Evolutionary conservation across 768 basidiomycete species (phyloP).

Genomic region (Fomitopsis pulvina): DNA sequence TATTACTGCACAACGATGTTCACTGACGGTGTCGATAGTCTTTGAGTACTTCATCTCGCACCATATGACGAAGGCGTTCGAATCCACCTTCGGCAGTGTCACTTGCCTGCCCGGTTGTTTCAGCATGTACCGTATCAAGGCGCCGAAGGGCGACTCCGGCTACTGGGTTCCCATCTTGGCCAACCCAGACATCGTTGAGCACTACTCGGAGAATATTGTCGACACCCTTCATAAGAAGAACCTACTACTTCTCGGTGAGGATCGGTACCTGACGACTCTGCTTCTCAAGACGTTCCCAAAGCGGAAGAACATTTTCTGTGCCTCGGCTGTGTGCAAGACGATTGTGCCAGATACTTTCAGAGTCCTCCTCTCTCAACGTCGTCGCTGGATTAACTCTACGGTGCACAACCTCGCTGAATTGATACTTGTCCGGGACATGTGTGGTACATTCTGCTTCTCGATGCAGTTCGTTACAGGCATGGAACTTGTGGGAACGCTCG

Average conservation of each 20-base stretch:
- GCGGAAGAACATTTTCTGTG: conserved; percentile 98
- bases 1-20: neutral
- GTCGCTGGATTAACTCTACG: conserved; percentile 99
- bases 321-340: conserved; percentile 98
- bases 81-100: conserved; percentile 99
- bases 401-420: conserved; percentile 97
- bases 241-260: conserved; percentile 91
- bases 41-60: conserved; percentile 99
- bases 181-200: conserved; percentile 97
- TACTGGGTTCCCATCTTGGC: conserved; percentile 99
- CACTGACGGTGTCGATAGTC: conserved; percentile 41
- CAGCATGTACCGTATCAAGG: conserved; percentile 99
- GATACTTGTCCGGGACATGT: conserved; percentile 92
- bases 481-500: conserved; percentile 95
- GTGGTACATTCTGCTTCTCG: conserved; percentile 99
- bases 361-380: conserved; percentile 89
- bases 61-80: conserved; percentile 98
- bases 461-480: conserved; percentile 99
- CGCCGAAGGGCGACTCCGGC: conserved; percentile 91
- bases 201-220: conserved; percentile 99
- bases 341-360: conserved; percentile 96
- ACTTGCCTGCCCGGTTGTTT: conserved; percentile 99
- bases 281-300: conserved; percentile 99
- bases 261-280: conserved; percentile 97
- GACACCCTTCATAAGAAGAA: conserved; percentile 99